These are phyloP conservation scores for Tulasnella sp. DNA, from an alignment of 768 basidiomycete species.

Conservation along the genomic window DNA sequence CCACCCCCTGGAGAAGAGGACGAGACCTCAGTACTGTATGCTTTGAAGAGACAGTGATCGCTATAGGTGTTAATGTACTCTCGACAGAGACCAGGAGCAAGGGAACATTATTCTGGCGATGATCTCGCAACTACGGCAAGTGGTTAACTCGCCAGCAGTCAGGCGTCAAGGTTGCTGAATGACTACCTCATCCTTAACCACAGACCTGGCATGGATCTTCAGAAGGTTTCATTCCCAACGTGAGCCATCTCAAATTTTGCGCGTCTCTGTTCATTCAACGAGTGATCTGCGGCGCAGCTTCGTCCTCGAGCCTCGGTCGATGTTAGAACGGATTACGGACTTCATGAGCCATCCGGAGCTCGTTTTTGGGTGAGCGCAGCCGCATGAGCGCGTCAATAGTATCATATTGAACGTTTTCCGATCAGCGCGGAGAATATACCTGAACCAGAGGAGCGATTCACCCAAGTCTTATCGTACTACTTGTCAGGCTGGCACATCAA, in stretches of 20 bases:
- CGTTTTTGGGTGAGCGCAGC: conserved; percentile 79
- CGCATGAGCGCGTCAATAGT: not conserved
- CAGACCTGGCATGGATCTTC: conserved; percentile 96
- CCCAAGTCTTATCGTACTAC: conserved; percentile 90
- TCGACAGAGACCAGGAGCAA: conserved; percentile 81
- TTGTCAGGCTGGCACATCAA: conserved; percentile 99
- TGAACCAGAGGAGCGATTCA: conserved; percentile 87
- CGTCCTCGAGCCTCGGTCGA: conserved; percentile 94
- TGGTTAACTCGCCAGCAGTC: conserved; percentile 21
- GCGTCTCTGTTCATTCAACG: not conserved
- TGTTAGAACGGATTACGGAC: conserved; percentile 98
- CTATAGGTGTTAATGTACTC: not conserved
- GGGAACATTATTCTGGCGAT: conserved; percentile 86
- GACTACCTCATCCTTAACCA: conserved; percentile 25
- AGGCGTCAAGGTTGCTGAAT: conserved; percentile 1
- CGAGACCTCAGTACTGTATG: conserved; percentile 38
- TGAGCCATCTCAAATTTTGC: not conserved
- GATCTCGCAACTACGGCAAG: conserved; percentile 85
- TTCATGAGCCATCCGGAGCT: conserved; percentile 99
- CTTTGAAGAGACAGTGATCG: not conserved
- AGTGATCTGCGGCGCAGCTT: conserved; percentile 51
- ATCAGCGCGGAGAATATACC: conserved; percentile 75
- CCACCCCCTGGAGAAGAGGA: conserved; percentile 34
- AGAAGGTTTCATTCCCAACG: conserved; percentile 89
- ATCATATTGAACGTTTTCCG: not conserved